phyloP scores from a whole-genome alignment of 1,139 yeast genomes.

The Taphrina flavorubra region DNA sequence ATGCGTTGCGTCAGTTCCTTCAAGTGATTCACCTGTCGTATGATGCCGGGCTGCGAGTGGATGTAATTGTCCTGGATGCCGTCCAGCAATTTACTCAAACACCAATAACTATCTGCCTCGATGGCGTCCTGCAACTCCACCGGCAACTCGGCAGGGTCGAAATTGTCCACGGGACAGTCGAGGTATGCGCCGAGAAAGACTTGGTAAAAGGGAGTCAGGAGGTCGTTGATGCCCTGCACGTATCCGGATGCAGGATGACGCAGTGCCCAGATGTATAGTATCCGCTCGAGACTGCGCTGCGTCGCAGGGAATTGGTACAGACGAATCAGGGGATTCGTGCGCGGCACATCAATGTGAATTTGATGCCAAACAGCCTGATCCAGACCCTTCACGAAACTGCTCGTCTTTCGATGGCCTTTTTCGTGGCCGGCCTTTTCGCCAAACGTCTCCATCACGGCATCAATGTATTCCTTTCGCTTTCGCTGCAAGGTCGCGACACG shows the following conservation, averaged over 20 bases:
- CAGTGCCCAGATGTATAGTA: conserved; percentile 91
- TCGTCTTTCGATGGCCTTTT: conserved; percentile 44
- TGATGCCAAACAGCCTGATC: conserved; percentile 94
- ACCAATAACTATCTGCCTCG: conserved; percentile 98
- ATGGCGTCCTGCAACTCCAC: conserved; percentile 62
- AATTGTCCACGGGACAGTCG: conserved; percentile 57
- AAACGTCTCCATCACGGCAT: conserved; percentile 69
- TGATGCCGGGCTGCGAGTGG: conserved; percentile 97
- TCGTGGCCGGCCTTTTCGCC: conserved; percentile 55
- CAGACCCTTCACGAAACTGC: conserved; percentile 15
- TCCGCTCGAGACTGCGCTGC: conserved; percentile 75
- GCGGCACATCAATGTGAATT: conserved; percentile 89
- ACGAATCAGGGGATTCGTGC: conserved; percentile 86
- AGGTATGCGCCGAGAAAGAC: conserved; percentile 76
- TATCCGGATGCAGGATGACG: conserved; percentile 98
- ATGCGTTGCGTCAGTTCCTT: conserved; percentile 78
- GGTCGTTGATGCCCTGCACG: conserved; percentile 97
- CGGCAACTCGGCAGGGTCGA: conserved; percentile 70
- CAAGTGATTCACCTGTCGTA: conserved; percentile 83
- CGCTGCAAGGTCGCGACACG: conserved; percentile 71
- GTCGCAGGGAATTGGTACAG: conserved; percentile 73
- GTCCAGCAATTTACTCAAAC: conserved; percentile 84
- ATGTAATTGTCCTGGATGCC: conserved; percentile 96
- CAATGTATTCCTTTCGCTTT: conserved; percentile 83
- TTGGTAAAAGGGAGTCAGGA: conserved; percentile 92